These are phyloP conservation scores for Xylaria grammica DNA, from an alignment of 495 filamentous ascomycete species.

Conservation along the genomic window DNA sequence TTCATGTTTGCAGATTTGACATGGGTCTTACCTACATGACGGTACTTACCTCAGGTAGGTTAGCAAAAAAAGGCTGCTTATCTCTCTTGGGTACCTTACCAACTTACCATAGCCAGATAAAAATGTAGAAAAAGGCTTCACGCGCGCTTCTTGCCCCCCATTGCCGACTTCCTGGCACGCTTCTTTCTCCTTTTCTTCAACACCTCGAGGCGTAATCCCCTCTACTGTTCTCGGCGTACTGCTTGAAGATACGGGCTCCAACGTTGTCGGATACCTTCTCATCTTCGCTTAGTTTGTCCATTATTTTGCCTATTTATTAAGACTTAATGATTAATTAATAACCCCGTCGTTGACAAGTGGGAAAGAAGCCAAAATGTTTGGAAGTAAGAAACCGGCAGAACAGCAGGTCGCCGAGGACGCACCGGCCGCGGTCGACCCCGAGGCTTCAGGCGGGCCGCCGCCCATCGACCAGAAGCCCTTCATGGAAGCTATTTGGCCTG, in stretches of 20 bases:
- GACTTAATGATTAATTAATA: constrained; percentile 1
- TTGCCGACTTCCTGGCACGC: background rate
- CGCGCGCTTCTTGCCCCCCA: background rate
- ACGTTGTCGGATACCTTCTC: too few species aligned
- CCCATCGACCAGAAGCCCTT: constrained; percentile 39
- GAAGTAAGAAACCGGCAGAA: constrained; percentile 1
- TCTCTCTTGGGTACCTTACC: background rate
- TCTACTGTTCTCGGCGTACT: too few species aligned
- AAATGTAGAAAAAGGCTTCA: constrained; percentile 12
- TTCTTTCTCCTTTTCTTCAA: background rate
- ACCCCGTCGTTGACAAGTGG: background rate
- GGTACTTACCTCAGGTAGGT: constrained; percentile 1
- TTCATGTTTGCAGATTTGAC: constrained; percentile 5
- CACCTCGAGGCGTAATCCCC: too few species aligned
- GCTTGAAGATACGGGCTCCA: too few species aligned
- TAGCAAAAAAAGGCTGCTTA: constrained; percentile 4
- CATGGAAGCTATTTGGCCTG: constrained; percentile 45
- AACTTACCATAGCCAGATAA: background rate
- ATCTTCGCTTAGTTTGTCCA: too few species aligned
- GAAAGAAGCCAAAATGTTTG: constrained; percentile 15
- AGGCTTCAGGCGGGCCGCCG: constrained; percentile 18
- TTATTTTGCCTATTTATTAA: too few species aligned
- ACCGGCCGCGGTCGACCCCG: constrained; percentile 8
- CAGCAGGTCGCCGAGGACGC: constrained; percentile 15
- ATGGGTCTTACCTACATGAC: constrained; percentile 1